Base-by-base conservation (phyloP, 345 rosid species). In the Kernera saxatilis region DNA sequence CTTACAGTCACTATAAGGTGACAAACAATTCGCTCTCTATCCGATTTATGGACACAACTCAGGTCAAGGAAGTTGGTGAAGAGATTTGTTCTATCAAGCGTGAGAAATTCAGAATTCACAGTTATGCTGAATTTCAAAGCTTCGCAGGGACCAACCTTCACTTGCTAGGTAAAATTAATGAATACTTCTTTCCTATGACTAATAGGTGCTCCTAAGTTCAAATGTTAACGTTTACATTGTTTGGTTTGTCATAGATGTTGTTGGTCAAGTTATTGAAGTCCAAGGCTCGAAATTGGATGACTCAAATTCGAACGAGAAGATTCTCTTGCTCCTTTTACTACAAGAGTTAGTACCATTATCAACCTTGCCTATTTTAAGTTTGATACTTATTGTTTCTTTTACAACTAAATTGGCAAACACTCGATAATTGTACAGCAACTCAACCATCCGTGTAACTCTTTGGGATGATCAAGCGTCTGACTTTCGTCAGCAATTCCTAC, bases 131-230 rank as follows among this genome's bases (percentile, higher is more conserved):
- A 27, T n/a, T 27, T 2, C 19, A 27, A 0, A 7, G 0, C 0
- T 26, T 52, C 3, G 58, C 21, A 6, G 19, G 22, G 0, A 52
- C 37, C 21, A 52, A 52, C 18, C 5, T 52, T 3, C 37, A 52
- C 6, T 27, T n/a, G 21, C 1, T 50, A 0, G 18, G 33, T 50
- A n/a, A 3, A 23, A 21, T 8, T 15, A 32, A 8, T 19, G 3
- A 19, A 45, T 2, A 18, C 17, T 6, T 6, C 12, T 32, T 8
- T 7, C 5, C 1, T 1, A 8, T 1, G 0, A 22, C 0, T 23
- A 2, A 0, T 8, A 3, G 2, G 1, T 25, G 0, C 12, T 10
- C 5, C 4, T 0, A 5, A 13, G 0, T 12, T 4, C 0, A 5
- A 1, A 49, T 5, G 1, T 1, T 23, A 12, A 23, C 1, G 1